Conservation (phyloP, 2,329 filamentous ascomycete species). For the Cadophora malorum region DNA sequence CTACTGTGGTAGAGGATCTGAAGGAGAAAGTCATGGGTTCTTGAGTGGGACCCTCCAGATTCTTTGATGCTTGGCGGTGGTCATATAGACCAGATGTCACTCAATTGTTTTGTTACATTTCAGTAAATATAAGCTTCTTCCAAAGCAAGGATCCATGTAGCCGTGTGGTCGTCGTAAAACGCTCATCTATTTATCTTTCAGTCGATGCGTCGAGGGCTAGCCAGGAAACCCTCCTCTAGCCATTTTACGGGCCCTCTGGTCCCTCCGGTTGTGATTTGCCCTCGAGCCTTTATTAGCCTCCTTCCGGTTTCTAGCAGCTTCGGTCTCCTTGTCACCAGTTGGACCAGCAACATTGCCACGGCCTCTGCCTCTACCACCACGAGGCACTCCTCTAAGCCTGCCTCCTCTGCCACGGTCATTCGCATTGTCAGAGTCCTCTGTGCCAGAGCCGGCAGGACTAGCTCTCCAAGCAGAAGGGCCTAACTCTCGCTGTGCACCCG, state of each 20-base stretch:
- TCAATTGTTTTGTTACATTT: not conserved
- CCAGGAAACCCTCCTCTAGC: constrained; percentile 56
- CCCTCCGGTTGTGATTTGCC: constrained; percentile 86
- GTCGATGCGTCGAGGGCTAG: constrained; percentile 14
- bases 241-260: constrained; percentile 72
- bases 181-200: not conserved
- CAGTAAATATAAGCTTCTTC: not conserved
- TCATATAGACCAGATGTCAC: not conserved
- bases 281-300: constrained; percentile 82
- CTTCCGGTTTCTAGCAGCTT: constrained; percentile 74
- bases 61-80: not conserved
- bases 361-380: constrained; percentile 57
- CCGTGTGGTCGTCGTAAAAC: not conserved
- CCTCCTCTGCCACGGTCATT: constrained; percentile 55
- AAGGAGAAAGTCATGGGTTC: constrained; percentile 26
- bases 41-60: not conserved
- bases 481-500: constrained; percentile 70
- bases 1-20: constrained; percentile 24
- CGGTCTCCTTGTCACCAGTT: constrained; percentile 72
- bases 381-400: constrained; percentile 51
- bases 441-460: constrained; percentile 59
- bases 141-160: not conserved
- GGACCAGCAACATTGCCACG: constrained; percentile 68
- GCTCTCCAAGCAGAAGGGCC: constrained; percentile 69
- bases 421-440: constrained; percentile 61